A percentile compares a stretch with the other conserved stretches of the same genome.
Conservation (phyloP, 257 asterid species). For the Solanum tarijense region DNA sequence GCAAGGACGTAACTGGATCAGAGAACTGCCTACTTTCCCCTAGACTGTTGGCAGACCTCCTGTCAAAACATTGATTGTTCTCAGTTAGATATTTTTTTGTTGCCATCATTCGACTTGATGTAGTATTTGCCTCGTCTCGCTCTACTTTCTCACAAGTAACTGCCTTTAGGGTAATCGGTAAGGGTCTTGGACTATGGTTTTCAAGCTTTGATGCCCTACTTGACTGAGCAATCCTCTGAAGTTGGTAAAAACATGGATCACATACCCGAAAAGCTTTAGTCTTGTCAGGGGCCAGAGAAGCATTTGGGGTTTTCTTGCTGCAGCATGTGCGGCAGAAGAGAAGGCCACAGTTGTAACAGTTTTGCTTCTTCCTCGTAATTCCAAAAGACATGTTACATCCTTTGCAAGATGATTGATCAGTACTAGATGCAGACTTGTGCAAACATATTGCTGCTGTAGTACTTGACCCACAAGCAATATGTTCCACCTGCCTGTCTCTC, state of each 20-base stretch:
- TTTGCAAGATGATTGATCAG: constrained; percentile 38
- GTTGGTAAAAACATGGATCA: constrained; percentile 29
- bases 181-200: constrained; percentile 23
- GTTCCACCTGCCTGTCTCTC: constrained; percentile 29
- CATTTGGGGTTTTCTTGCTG: constrained; percentile 31
- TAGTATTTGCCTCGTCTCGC: constrained; percentile 12
- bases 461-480: constrained; percentile 34
- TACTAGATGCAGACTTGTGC: constrained; percentile 33
- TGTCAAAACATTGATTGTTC: constrained; percentile 3
- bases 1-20: constrained; percentile 5
- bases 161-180: constrained; percentile 6
- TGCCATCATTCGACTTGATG: constrained; percentile 15
- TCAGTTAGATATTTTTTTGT: constrained; percentile 10
- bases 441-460: constrained; percentile 41
- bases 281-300: constrained; percentile 36
- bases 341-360: constrained; percentile 44
- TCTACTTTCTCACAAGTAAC: constrained; percentile 12
- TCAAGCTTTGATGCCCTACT: constrained; percentile 8
- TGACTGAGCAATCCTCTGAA: constrained; percentile 11
- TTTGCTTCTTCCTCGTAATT: constrained; percentile 37
- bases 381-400: constrained; percentile 35
- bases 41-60: not conserved
- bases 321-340: constrained; percentile 33
- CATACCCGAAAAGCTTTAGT: constrained; percentile 32
- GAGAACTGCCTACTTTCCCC: constrained; percentile 4